These are phyloP conservation scores for Ambrosiella beaveri DNA, from an alignment of 2,329 filamentous ascomycete species.

Conservation along the genomic window DNA sequence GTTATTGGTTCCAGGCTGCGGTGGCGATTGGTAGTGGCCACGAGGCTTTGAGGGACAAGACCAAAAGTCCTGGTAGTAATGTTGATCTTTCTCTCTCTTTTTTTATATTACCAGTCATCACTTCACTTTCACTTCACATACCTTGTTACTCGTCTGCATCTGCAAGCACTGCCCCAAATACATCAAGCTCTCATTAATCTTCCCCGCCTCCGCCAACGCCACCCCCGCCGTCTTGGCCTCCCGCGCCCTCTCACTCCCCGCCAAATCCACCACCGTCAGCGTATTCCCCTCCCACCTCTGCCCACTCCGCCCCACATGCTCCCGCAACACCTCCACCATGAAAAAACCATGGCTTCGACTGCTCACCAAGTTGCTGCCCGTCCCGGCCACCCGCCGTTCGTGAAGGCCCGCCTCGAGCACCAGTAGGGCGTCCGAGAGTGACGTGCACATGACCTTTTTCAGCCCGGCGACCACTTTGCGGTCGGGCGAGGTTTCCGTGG, in stretches of 20 bases:
- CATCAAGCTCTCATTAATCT: slow-evolving; percentile 98
- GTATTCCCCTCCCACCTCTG: slow-evolving; percentile 53
- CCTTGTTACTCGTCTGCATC: slow-evolving; percentile 77
- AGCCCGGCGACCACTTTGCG: slow-evolving; percentile 89
- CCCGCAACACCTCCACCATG: slow-evolving; percentile 84
- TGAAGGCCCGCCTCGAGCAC: slow-evolving; percentile 79
- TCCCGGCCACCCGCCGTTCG: slow-evolving; percentile 75
- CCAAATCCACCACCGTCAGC: slow-evolving; percentile 78
- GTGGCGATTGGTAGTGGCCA: too few species aligned
- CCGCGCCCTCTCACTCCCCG: slow-evolving; percentile 80
- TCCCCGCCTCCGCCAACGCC: slow-evolving; percentile 85
- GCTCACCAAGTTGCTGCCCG: slow-evolving; percentile 80
- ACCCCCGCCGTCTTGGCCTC: slow-evolving; percentile 88
- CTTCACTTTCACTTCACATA: slow-evolving; percentile 21
- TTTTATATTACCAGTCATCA: neutral
- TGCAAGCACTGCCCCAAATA: slow-evolving; percentile 94
- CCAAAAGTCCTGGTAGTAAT: neutral
- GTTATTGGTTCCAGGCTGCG: too few species aligned
- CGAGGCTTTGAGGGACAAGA: too few species aligned
- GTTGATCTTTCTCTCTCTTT: neutral
- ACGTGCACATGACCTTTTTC: slow-evolving; percentile 74
- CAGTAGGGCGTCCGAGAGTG: slow-evolving; percentile 66
- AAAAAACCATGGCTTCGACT: slow-evolving; percentile 94
- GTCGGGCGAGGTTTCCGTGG: slow-evolving; percentile 72
- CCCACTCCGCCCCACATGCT: slow-evolving; percentile 27